Evolutionary conservation across 441 rosid species (phyloP), one percentile per base, ranked within the genome.

Genomic region (Omphalea diandra): DNA sequence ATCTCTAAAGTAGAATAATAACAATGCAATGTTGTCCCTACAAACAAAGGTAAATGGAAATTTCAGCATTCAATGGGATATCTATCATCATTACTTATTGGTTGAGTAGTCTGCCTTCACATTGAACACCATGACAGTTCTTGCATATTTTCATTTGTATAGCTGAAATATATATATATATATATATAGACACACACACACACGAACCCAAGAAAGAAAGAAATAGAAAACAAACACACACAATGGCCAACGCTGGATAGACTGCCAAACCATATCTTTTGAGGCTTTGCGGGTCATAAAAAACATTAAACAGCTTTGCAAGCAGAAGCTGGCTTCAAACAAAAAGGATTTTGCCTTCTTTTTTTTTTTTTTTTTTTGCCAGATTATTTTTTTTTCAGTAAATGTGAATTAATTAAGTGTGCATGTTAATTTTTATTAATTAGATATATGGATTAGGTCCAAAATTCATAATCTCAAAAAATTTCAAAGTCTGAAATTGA

Each of bases 241-340:
- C 80, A 73, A 24, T 54, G 54, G 40, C 76, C 84, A 49, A 81
- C 47, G 78, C 26, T 22, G 58, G 75, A 77, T 77, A 57, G 69
- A 36, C 80, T 73, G 84, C 65, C 67, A 58, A 67, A 46, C 74
- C 50, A 73, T 54, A 81, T 75, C 80, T 75, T 64, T 77, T 54
- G 72, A 68, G 40, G 71, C 70, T 40, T 64, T 40, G n/a, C 4
- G 26, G 35, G 7, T 15, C 26, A 56, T 38, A 49, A 67, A n/a
- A 67, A 60, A 53, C 69, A 65, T 59, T 32, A 38, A 67, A 70
- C 71, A 80, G 73, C 65, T 63, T 57, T 64, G 68, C 40, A 7
- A 63, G 9, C 26, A n/a, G 36, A 50, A 63, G 61, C 67, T 70
- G 59, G 36, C 47, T 10, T 22, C 59, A n/a, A n/a, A 70, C 11